These are phyloP conservation scores for Athelia psychrophila DNA, from an alignment of 1,284 basidiomycete genomes.

Conservation along the genomic window DNA sequence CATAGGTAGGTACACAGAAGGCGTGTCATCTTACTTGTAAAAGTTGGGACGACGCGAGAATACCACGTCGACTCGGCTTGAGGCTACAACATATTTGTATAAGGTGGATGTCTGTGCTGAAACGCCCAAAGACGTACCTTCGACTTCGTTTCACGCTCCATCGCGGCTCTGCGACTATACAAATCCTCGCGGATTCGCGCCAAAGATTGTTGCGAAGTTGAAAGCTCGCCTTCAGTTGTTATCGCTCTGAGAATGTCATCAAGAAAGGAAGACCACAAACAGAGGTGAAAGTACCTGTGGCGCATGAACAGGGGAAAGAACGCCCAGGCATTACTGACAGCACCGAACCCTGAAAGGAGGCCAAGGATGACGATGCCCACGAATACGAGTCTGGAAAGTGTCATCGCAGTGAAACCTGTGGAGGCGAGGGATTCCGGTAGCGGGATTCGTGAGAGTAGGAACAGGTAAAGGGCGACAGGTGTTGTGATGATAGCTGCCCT, in stretches of 20 bases:
- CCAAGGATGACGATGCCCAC: slow-evolving; percentile 73
- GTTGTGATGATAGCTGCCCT: slow-evolving; percentile 42
- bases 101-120: not conserved
- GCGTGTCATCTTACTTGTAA: slow-evolving; percentile 42
- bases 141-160: slow-evolving; percentile 29
- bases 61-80: slow-evolving; percentile 38
- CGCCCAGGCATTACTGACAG: slow-evolving; percentile 61
- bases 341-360: slow-evolving; percentile 71
- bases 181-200: slow-evolving; percentile 52
- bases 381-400: slow-evolving; percentile 65
- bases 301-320: slow-evolving; percentile 30
- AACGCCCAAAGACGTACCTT: slow-evolving; percentile 23
- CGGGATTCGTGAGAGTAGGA: slow-evolving; percentile 62
- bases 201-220: slow-evolving; percentile 46
- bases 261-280: not conserved
- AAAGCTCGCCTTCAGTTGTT: slow-evolving; percentile 48
- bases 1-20: slow-evolving; percentile 28
- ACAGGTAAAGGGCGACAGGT: slow-evolving; percentile 55
- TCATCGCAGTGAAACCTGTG: slow-evolving; percentile 40
- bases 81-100: slow-evolving; percentile 9
- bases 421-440: slow-evolving; percentile 49
- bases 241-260: slow-evolving; percentile 22
- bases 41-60: slow-evolving; percentile 42
- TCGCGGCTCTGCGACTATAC: slow-evolving; percentile 31
- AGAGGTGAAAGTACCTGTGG: slow-evolving; percentile 13